These are phyloP conservation scores for Rhodotorula taiwanensis DNA, from an alignment of 768 basidiomycete genomes.

Conservation along the genomic window DNA sequence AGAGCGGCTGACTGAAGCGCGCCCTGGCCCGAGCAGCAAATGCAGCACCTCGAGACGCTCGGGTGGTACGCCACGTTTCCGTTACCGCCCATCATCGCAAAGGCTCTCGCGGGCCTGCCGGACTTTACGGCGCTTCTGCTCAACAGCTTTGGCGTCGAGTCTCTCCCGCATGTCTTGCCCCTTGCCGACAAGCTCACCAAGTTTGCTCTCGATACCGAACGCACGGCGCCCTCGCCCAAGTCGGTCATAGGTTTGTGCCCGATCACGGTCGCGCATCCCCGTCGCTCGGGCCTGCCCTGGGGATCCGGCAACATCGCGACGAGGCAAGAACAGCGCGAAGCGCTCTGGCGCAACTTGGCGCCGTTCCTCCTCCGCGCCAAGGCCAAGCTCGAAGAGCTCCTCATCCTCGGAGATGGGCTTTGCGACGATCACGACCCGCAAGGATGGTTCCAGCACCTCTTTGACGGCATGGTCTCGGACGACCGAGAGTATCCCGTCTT, in stretches of 20 bases:
- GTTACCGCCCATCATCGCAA: neutral
- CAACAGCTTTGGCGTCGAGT: neutral
- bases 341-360: neutral
- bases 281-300: neutral
- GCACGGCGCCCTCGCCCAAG: neutral
- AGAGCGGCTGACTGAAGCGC: neutral
- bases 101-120: neutral
- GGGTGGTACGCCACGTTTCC: neutral
- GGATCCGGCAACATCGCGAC: neutral
- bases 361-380: neutral
- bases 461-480: neutral
- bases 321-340: neutral
- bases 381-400: neutral
- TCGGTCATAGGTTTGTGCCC: neutral
- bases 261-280: neutral
- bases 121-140: neutral
- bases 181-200: neutral
- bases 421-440: neutral
- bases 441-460: neutral
- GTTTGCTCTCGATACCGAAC: neutral
- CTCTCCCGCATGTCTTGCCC: neutral
- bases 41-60: neutral
- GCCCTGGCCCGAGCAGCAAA: neutral
- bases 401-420: too few species aligned
- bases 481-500: slow-evolving; percentile 6